Evolutionary conservation across 1,284 basidiomycete species (phyloP), one percentile per base, ranked within the genome.

Genomic region (Jaminaea rosea): DNA sequence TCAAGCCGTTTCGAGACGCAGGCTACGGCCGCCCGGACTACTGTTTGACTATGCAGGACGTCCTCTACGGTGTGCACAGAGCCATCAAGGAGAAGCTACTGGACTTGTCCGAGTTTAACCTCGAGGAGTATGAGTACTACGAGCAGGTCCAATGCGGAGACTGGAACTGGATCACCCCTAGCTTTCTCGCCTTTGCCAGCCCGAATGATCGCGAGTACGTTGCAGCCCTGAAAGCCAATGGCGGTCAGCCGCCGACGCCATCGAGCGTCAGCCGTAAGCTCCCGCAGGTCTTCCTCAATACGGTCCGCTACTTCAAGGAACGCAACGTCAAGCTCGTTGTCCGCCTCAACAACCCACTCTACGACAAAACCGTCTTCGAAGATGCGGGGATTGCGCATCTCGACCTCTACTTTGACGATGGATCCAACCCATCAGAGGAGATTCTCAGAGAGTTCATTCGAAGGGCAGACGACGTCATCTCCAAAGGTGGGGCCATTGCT

Each of bases 351-450:
- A 93, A 92, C 61, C 83, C 90, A 64, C 80, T 98, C 21, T 99
- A 99, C 75, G 89, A 98, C 76, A 81, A 83, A 52, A 77, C 80
- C 49, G 81, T 86, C 9, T 99, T 98, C 76, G 72, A 84, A 60
- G 84, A 91, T 61, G 81, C 82, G 34, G 89, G 89, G 3, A 91
- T 99, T 66, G 83, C 86, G 58, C 93, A 98, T 67, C 79, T 84
- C 73, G 66, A 69, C 50, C 57, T 97, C 68, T 97, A 94, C 77
- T 98, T 96, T 69, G 92, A 97, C 75, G 93, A 98, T 71, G 93
- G 93, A n/a, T 91, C 88, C 26, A 94, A 93, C 73, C 93, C 93
- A 2, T 86, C 89, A 0, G 88, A 94, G 73, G 88, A 93, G 55
- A 94, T 97, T 65, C 85, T 93, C 26, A 80, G 87, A 46, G 83